Evolutionary conservation across 2,329 filamentous ascomycete genomes (phyloP).

Genomic region (Alternaria consortialis): DNA sequence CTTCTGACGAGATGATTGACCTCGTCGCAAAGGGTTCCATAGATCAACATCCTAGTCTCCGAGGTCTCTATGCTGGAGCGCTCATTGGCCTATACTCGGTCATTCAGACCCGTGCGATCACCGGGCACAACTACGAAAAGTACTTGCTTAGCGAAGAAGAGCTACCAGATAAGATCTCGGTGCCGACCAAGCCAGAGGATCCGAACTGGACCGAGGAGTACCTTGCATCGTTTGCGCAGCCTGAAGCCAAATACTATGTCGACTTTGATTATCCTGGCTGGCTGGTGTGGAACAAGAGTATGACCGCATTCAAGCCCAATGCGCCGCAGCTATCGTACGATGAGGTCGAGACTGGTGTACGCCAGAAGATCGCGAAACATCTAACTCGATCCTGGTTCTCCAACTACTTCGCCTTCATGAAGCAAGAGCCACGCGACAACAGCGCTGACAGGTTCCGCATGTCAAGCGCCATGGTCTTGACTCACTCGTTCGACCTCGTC

Average conservation of each 20-base stretch:
- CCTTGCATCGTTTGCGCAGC: slow-evolving; percentile 77
- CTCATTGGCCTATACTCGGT: slow-evolving; percentile 81
- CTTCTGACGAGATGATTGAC: slow-evolving; percentile 81
- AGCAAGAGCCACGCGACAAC: slow-evolving; percentile 90
- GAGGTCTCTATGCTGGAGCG: slow-evolving; percentile 81
- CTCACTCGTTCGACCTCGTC: slow-evolving; percentile 90
- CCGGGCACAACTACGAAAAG: slow-evolving; percentile 85
- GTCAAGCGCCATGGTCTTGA: slow-evolving; percentile 84
- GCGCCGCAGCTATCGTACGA: slow-evolving; percentile 80
- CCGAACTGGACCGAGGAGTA: slow-evolving; percentile 81
- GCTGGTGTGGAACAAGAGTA: slow-evolving; percentile 92
- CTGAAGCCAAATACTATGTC: slow-evolving; percentile 85
- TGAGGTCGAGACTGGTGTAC: slow-evolving; percentile 75
- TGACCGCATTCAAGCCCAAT: slow-evolving; percentile 80
- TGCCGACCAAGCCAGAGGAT: slow-evolving; percentile 75
- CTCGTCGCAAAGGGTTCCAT: slow-evolving; percentile 84
- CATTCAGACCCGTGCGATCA: slow-evolving; percentile 85
- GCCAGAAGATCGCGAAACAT: slow-evolving; percentile 80
- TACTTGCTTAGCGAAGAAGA: slow-evolving; percentile 83
- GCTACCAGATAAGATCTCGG: slow-evolving; percentile 77
- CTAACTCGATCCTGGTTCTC: slow-evolving; percentile 87
- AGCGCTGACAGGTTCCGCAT: slow-evolving; percentile 87
- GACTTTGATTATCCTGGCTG: slow-evolving; percentile 94
- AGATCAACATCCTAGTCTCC: slow-evolving; percentile 86
- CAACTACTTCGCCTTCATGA: slow-evolving; percentile 90